Evolutionary conservation across 352 stramenopile genomes (phyloP).

Genomic region (Globisporangium nunn): DNA sequence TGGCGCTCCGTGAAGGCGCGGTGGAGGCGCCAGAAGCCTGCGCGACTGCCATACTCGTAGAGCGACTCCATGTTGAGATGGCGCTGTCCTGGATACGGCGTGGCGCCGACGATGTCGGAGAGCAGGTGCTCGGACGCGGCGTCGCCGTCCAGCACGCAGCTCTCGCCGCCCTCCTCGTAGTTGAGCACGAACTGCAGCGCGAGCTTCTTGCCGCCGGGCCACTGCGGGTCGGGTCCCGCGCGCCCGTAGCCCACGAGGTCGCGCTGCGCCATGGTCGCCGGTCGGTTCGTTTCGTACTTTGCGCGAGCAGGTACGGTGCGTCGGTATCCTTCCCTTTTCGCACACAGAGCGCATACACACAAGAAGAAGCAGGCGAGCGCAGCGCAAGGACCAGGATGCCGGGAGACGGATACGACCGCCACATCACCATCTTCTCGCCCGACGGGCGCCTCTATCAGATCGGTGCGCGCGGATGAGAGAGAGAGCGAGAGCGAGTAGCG

Average conservation of each 20-base stretch:
- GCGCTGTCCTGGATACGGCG: conserved; percentile 59
- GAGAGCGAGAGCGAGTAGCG: too few relatives aligned
- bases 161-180: conserved; percentile 95
- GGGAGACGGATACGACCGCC: conserved; percentile 86
- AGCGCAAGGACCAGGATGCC: conserved; percentile 37
- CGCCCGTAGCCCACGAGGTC: conserved; percentile 88
- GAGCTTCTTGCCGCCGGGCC: conserved; percentile 82
- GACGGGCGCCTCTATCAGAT: conserved; percentile 98
- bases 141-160: conserved; percentile 90
- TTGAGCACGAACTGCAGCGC: conserved; percentile 95
- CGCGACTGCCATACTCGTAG: conserved; percentile 93
- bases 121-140: conserved; percentile 87
- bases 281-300: conserved; percentile 9
- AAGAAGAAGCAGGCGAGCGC: background rate
- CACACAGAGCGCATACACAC: background rate
- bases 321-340: conserved; percentile 1
- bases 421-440: conserved; percentile 99
- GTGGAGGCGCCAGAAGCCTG: conserved; percentile 93
- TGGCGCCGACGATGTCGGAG: conserved; percentile 88
- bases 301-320: background rate
- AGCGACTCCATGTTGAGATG: conserved; percentile 94
- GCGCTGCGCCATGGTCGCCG: conserved; percentile 19
- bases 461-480: conserved; percentile 27
- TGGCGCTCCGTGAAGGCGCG: conserved; percentile 85
- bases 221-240: conserved; percentile 58